phyloP scores from a whole-genome alignment of 768 basidiomycete genomes.

The Mycena albidolilacea region DNA sequence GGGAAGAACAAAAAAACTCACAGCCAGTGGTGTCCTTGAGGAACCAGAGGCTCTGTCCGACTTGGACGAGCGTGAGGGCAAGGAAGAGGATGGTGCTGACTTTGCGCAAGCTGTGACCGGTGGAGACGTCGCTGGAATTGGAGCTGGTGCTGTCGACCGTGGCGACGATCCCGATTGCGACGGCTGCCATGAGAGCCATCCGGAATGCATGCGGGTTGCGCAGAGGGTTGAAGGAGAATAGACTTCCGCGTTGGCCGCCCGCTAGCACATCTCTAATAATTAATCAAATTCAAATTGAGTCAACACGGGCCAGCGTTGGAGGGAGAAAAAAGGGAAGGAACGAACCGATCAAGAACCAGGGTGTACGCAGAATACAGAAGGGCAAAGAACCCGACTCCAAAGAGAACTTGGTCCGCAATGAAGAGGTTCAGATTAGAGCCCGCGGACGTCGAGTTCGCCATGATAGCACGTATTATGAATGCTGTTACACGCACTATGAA shows the following conservation, averaged over 20 bases:
- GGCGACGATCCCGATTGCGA: slow-evolving; percentile 54
- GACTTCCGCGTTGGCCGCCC: slow-evolving; percentile 28
- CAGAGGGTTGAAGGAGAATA: slow-evolving; percentile 42
- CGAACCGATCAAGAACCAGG: slow-evolving; percentile 58
- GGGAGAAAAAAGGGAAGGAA: slow-evolving; percentile 14
- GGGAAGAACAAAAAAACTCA: too few species aligned
- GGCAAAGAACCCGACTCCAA: slow-evolving; percentile 60
- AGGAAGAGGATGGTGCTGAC: slow-evolving; percentile 55
- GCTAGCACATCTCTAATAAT: slow-evolving; percentile 40
- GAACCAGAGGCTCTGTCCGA: slow-evolving; percentile 45
- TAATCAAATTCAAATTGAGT: not conserved
- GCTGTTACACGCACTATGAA: slow-evolving; percentile 56
- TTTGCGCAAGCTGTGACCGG: slow-evolving; percentile 47
- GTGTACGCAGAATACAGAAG: slow-evolving; percentile 59
- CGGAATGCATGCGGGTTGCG: slow-evolving; percentile 52
- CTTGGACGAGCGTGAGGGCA: slow-evolving; percentile 53
- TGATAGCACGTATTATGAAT: slow-evolving; percentile 56
- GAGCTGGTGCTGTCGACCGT: slow-evolving; percentile 37
- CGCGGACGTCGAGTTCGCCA: slow-evolving; percentile 49
- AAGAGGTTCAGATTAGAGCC: slow-evolving; percentile 51
- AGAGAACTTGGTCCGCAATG: slow-evolving; percentile 57
- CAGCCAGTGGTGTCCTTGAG: not conserved
- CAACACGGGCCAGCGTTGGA: not conserved
- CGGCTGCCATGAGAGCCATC: slow-evolving; percentile 45
- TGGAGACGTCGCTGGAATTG: slow-evolving; percentile 33